Evolutionary conservation across 257 asterid genomes (phyloP).

Genomic region (Dorcoceras hygrometricum): DNA sequence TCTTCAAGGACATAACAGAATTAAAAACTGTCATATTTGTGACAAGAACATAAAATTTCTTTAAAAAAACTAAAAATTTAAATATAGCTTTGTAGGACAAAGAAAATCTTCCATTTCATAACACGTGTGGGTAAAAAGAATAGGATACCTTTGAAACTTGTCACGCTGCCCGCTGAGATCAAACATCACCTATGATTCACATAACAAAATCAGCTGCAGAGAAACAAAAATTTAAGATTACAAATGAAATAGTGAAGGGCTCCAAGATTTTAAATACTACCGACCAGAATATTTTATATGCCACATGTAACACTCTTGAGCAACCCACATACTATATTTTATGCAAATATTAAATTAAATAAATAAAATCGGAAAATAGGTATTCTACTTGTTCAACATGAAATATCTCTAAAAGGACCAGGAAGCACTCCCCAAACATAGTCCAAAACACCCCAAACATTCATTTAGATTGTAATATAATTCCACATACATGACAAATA

Average conservation of each 20-base stretch:
- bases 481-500: neutral
- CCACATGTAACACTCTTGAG: neutral
- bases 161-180: constrained; percentile 81
- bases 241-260: neutral
- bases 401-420: neutral
- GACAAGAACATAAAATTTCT: neutral
- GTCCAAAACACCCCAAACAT: constrained; percentile 17
- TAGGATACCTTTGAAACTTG: constrained; percentile 73
- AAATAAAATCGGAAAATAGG: constrained; percentile 5
- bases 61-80: too few species aligned
- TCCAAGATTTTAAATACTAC: neutral
- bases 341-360: neutral
- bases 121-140: constrained; percentile 12
- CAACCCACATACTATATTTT: constrained; percentile 1
- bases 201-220: constrained; percentile 47
- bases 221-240: constrained; percentile 16
- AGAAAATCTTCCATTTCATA: neutral
- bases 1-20: neutral
- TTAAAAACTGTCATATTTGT: neutral
- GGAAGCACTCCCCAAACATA: neutral
- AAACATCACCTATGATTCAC: constrained; percentile 49
- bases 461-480: constrained; percentile 10
- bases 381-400: neutral
- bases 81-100: too few species aligned
- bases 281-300: neutral